Conservation (phyloP, 805 yeast species). For the Lipomyces lipofer region DNA sequence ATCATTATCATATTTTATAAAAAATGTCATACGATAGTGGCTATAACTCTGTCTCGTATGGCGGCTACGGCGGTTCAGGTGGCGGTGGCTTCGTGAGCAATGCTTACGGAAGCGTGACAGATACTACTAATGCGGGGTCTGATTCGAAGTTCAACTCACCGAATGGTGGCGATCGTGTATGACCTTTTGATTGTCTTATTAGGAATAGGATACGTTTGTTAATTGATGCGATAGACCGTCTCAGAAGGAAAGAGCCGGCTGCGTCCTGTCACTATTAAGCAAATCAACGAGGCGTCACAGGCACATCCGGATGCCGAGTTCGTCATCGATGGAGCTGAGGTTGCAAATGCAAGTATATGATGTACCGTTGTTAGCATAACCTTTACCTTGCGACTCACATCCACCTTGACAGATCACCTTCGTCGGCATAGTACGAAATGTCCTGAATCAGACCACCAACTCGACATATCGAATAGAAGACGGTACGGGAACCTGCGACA, state of each 20-base stretch:
- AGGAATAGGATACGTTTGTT: no score
- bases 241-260: slow-evolving; percentile 25
- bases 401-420: slow-evolving; percentile 50
- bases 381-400: neutral
- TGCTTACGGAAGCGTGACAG: slow-evolving; percentile 16
- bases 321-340: slow-evolving; percentile 51
- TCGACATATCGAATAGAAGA: slow-evolving; percentile 57
- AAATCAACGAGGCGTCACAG: slow-evolving; percentile 54
- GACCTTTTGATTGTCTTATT: neutral
- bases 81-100: slow-evolving; percentile 19
- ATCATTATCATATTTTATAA: no score
- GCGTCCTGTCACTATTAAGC: slow-evolving; percentile 65
- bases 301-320: slow-evolving; percentile 57
- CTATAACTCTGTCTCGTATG: slow-evolving; percentile 1
- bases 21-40: slow-evolving; percentile 1
- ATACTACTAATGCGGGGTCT: no score
- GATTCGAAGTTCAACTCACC: slow-evolving; percentile 15
- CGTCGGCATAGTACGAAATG: slow-evolving; percentile 59
- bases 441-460: slow-evolving; percentile 48
- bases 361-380: neutral
- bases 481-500: slow-evolving; percentile 63
- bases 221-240: slow-evolving; percentile 3
- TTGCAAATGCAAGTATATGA: slow-evolving; percentile 15
- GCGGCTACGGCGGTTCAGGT: slow-evolving; percentile 8
- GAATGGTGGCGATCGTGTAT: slow-evolving; percentile 18